Conservation (phyloP, 345 rosid genomes). For the Eucalyptus victrix region DNA sequence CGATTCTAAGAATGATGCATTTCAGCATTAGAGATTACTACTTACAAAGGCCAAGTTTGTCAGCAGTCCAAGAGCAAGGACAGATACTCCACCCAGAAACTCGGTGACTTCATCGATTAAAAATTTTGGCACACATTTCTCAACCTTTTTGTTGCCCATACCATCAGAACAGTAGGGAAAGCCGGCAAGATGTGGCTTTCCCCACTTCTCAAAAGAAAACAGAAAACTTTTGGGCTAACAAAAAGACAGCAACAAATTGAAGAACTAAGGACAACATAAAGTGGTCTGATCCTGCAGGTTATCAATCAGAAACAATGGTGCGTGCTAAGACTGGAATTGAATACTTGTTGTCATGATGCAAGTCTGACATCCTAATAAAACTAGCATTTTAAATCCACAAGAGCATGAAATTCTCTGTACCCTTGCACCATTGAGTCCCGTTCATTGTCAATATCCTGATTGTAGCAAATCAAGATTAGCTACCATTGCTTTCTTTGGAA, state of each 20-base stretch:
- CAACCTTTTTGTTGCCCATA: conserved; percentile 54
- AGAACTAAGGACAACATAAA: background rate
- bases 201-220: conserved; percentile 37
- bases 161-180: conserved; percentile 81
- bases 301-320: background rate
- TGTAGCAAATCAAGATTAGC: background rate
- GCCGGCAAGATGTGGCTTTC: conserved; percentile 64
- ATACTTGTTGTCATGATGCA: background rate
- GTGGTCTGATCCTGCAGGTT: background rate
- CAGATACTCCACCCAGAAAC: conserved; percentile 69
- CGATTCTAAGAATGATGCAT: background rate
- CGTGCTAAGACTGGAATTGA: background rate
- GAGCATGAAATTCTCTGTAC: background rate
- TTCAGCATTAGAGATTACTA: background rate
- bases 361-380: background rate
- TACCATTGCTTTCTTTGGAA: background rate
- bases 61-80: conserved; percentile 88
- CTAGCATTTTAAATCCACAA: background rate
- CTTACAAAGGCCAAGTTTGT: conserved; percentile 83
- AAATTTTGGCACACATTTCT: conserved; percentile 63
- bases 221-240: background rate
- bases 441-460: background rate
- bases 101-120: conserved; percentile 54
- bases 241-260: background rate
- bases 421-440: background rate